These are phyloP conservation scores for Pseudopyrenochaeta lycopersici DNA, from an alignment of 2,329 filamentous ascomycete genomes.

Conservation along the genomic window DNA sequence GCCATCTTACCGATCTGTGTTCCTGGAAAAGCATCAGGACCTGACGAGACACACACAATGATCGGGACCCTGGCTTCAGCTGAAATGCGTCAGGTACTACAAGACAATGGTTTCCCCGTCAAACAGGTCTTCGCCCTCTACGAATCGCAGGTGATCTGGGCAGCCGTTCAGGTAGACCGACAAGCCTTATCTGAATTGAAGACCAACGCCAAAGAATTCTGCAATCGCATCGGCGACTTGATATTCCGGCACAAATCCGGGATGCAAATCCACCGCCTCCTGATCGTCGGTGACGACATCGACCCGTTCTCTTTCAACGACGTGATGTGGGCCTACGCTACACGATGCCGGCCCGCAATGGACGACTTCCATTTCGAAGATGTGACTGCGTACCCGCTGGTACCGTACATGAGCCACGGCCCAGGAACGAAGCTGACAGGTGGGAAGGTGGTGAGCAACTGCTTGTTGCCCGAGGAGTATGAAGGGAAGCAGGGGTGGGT, in stretches of 20 bases:
- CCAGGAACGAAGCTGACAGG: conserved; percentile 1
- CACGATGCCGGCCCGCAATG: conserved; percentile 55
- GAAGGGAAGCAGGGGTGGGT: conserved; percentile 1
- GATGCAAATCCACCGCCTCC: conserved; percentile 55
- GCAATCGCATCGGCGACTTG: conserved; percentile 53
- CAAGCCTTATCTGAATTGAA: conserved; percentile 8
- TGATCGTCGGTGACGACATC: conserved; percentile 61
- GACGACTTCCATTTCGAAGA: conserved; percentile 6
- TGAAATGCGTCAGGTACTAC: conserved; percentile 50
- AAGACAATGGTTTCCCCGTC: conserved; percentile 53
- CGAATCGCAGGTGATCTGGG: conserved; percentile 60
- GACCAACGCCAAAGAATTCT: conserved; percentile 45
- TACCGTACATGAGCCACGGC: conserved; percentile 9
- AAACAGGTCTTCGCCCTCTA: conserved; percentile 56
- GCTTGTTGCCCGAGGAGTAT: conserved; percentile 4
- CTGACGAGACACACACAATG: conserved; percentile 16
- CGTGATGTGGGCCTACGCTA: conserved; percentile 61
- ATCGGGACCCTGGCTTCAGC: conserved; percentile 56
- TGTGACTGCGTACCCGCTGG: conserved; percentile 3
- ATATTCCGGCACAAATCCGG: conserved; percentile 56
- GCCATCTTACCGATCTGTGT: conserved; percentile 59
- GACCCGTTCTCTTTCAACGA: conserved; percentile 58
- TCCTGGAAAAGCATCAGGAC: conserved; percentile 52
- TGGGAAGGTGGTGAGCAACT: conserved; percentile 6
- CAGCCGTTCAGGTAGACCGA: conserved; percentile 35